These are phyloP conservation scores for Citrus cavaleriei DNA, from an alignment of 345 rosid genomes.

Conservation along the genomic window DNA sequence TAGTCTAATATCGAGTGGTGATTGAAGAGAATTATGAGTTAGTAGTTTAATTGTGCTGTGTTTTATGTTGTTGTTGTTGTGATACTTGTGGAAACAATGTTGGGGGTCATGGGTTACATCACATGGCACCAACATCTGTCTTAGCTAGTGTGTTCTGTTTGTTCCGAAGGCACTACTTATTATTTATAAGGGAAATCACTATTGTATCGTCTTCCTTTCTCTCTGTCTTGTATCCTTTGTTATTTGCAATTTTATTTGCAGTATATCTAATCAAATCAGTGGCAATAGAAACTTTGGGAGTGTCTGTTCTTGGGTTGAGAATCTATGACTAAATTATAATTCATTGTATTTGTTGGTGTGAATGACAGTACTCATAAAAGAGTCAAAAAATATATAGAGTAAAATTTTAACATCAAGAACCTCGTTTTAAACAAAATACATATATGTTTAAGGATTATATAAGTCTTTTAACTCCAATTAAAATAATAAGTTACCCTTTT, in stretches of 20 bases:
- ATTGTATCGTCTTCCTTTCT: neutral
- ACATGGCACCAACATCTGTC: conserved; percentile 20
- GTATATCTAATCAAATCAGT: neutral
- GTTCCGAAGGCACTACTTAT: neutral
- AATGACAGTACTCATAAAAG: too few species aligned
- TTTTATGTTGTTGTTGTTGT: neutral
- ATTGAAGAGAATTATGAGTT: neutral
- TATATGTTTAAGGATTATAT: too few species aligned
- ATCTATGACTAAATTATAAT: too few species aligned
- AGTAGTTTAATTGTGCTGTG: conserved; percentile 13
- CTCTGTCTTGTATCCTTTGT: neutral
- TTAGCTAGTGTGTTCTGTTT: conserved; percentile 9
- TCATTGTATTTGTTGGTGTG: too few species aligned
- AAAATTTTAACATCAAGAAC: too few species aligned
- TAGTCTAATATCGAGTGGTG: neutral
- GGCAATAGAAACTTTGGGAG: neutral
- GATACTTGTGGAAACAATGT: conserved; percentile 12
- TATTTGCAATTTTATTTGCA: too few species aligned
- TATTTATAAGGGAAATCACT: conserved; percentile 17
- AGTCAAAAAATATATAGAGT: too few species aligned
- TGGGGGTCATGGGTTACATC: conserved; percentile 20
- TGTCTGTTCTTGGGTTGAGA: too few species aligned
- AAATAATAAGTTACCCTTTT: too few species aligned
- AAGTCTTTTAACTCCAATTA: too few species aligned
- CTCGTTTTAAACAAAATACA: too few species aligned